A percentile compares a stretch with the other conserved stretches of the same genome.
Evolutionary conservation across 192 early-diverging fungal genomes (phyloP).

Genomic region (Pecoramyces ruminantium): DNA sequence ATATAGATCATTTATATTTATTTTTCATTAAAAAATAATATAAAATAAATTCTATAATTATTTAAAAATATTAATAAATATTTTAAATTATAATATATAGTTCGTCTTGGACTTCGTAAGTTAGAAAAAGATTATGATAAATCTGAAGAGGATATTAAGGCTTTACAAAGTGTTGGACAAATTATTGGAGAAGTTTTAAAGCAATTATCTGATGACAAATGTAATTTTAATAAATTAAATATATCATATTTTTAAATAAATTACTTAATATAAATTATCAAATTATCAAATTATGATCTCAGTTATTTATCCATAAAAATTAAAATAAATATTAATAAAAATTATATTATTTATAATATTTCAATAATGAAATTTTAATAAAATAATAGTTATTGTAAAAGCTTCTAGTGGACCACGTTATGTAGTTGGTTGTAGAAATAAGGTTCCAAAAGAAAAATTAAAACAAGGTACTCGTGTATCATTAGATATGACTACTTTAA

Average conservation of each 20-base stretch:
- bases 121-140: constrained; percentile 89
- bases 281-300: too few relatives aligned
- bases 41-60: too few relatives aligned
- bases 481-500: constrained; percentile 98
- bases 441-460: constrained; percentile 84
- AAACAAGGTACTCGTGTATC: constrained; percentile 94
- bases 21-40: too few relatives aligned
- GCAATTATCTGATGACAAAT: constrained; percentile 90
- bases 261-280: too few relatives aligned
- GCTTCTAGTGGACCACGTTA: constrained; percentile 90
- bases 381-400: constrained; percentile 78
- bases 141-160: constrained; percentile 94
- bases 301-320: too few relatives aligned
- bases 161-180: constrained; percentile 96
- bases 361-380: too few relatives aligned
- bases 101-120: constrained; percentile 65
- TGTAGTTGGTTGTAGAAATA: constrained; percentile 93
- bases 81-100: constrained; percentile 14
- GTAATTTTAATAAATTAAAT: constrained; percentile 43
- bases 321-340: too few relatives aligned
- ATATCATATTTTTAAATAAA: too few relatives aligned
- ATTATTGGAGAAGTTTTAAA: constrained; percentile 97
- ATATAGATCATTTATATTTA: too few relatives aligned
- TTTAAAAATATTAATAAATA: background rate
- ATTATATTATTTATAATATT: too few relatives aligned